A percentile compares a stretch with the other conserved stretches of the same genome.
These are phyloP conservation scores for Lagerstroemia speciosa DNA, from an alignment of 345 rosid species.

Conservation along the genomic window DNA sequence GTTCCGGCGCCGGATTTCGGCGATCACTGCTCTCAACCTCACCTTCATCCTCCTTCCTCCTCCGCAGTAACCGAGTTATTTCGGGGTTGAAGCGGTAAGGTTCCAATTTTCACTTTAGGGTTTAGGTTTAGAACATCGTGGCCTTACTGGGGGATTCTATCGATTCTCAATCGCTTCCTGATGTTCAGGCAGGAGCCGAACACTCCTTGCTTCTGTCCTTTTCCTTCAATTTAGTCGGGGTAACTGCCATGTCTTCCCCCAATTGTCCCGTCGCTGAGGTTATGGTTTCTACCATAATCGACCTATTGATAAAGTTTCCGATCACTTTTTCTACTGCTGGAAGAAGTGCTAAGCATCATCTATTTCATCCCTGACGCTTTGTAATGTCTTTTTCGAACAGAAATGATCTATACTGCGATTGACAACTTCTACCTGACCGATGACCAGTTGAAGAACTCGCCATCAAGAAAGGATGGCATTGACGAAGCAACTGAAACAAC, in stretches of 20 bases:
- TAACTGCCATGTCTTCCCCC: background rate
- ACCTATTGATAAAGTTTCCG: background rate
- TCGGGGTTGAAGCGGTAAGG: background rate
- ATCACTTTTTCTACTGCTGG: background rate
- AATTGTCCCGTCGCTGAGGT: background rate
- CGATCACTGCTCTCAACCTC: background rate
- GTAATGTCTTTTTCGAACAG: background rate
- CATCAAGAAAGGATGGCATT: conserved; percentile 84
- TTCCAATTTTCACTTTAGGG: background rate
- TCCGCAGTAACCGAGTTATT: background rate
- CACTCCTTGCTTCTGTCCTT: no score
- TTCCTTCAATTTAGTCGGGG: no score
- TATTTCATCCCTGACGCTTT: background rate
- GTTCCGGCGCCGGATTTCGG: background rate
- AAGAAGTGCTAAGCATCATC: background rate
- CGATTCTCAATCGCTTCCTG: background rate
- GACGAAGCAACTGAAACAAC: conserved; percentile 68
- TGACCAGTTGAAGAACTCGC: conserved; percentile 59
- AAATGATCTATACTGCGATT: conserved; percentile 88
- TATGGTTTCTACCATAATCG: background rate
- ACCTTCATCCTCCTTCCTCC: background rate
- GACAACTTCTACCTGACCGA: conserved; percentile 82
- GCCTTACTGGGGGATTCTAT: background rate
- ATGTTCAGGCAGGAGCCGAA: background rate
- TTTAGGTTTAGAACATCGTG: no score